A percentile compares a stretch with the other conserved stretches of the same genome.
Evolutionary conservation across 768 basidiomycete species (phyloP).

Genomic region (Termitomyces sp.): DNA sequence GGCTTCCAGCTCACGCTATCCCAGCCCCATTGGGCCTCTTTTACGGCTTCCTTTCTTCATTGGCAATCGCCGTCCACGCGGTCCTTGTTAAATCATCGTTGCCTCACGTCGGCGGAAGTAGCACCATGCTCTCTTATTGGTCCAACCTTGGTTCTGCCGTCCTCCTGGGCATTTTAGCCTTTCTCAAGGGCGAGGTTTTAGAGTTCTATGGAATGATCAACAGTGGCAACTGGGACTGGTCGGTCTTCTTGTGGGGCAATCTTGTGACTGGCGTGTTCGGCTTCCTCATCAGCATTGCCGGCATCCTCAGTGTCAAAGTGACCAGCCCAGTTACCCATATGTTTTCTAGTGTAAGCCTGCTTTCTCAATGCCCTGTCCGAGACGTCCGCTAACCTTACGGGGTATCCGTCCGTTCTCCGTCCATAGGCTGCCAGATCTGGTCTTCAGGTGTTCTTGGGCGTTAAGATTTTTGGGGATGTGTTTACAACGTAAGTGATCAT

Average conservation of each 20-base stretch:
- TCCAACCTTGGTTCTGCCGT: constrained; percentile 62
- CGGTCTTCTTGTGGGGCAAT: constrained; percentile 23
- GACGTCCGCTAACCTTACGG: not conserved
- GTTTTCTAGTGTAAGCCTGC: constrained; percentile 43
- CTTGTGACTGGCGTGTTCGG: constrained; percentile 57
- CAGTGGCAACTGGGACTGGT: constrained; percentile 19
- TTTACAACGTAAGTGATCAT: constrained; percentile 45
- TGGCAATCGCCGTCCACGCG: constrained; percentile 72
- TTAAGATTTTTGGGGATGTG: constrained; percentile 62
- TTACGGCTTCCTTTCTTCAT: constrained; percentile 64
- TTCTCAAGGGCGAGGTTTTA: constrained; percentile 61
- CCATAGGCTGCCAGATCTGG: constrained; percentile 71
- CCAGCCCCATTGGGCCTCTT: constrained; percentile 52
- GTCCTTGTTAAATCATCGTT: constrained; percentile 76
- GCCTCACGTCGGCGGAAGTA: constrained; percentile 60
- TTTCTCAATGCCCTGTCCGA: not conserved
- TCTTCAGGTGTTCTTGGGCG: constrained; percentile 62
- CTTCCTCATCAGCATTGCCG: constrained; percentile 77
- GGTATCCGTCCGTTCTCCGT: not conserved
- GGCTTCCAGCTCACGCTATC: constrained; percentile 38
- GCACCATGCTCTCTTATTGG: constrained; percentile 73
- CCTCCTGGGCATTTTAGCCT: constrained; percentile 50
- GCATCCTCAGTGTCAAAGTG: constrained; percentile 75
- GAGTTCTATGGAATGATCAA: constrained; percentile 42
- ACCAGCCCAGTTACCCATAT: constrained; percentile 84